Base-by-base conservation (phyloP, 1,284 basidiomycete genomes). In the Fomitopsis palustris region DNA sequence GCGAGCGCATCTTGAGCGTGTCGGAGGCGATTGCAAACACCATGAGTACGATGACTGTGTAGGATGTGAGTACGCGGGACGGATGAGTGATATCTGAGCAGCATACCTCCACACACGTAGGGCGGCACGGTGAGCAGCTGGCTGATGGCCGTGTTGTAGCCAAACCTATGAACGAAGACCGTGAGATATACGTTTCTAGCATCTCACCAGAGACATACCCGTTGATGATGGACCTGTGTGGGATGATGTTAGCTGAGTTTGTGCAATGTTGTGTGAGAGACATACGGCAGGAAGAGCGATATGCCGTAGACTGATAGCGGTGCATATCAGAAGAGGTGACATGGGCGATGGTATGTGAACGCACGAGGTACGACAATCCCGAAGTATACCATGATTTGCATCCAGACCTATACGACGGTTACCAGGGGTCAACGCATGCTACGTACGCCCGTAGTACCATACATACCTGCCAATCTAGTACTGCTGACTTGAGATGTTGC, bases 61-160 rank as follows among this genome's bases (percentile, higher is more conserved):
- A 27, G 49, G 29, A 4, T 7, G 53, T 25, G 21, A 9, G 21
- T 23, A 3, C 4, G 25, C 45, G 16, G 3, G 12, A 12, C 12
- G 25, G 31, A 55, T 16, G 16, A 3, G 60, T n/a, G 25, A 19
- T 16, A 19, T 17, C 33, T 14, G 27, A 16, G 29, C 38, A 12
- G 71, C 82, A 60, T 65, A 86, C 85, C 82, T 0, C 85, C 84
- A 57, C 81, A 75, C 33, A 86, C 70, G 66, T 90, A 90, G 16
- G 87, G 84, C 0, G 89, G 89, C 0, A 90, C 82, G 0, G 87
- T 88, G 29, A 90, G 77, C 1, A 91, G 76, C 65, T 90, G 86
- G 59, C 81, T 85, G 61, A 87, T 76, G 0, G 85, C 73, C 2
- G 82, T 74, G 14, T 75, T 72, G 66, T 81, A 81, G 7, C 85